Conservation (phyloP, 768 basidiomycete species). For the Collybia sordida region DNA sequence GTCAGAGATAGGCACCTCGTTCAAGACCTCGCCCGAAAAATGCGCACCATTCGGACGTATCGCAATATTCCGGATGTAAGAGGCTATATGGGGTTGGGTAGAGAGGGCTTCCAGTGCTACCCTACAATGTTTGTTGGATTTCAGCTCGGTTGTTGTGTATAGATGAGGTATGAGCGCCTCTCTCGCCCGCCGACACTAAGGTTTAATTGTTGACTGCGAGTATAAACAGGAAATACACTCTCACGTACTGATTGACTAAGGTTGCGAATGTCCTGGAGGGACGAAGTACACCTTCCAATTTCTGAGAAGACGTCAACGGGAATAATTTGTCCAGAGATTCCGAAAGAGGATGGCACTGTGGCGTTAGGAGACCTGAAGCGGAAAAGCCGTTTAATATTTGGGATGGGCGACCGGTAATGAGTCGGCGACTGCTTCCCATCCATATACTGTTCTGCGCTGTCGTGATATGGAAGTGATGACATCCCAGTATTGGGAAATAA, state of each 20-base stretch:
- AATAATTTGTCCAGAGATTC: constrained; percentile 8
- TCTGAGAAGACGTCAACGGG: constrained; percentile 22
- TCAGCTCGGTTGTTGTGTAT: constrained; percentile 32
- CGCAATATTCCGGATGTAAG: constrained; percentile 24
- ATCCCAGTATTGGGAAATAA: background rate
- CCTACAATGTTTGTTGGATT: constrained; percentile 32
- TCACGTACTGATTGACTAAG: constrained; percentile 25
- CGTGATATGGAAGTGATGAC: background rate
- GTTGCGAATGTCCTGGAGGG: constrained; percentile 25
- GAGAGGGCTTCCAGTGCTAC: constrained; percentile 47
- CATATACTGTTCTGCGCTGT: constrained; percentile 3
- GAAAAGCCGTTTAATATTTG: constrained; percentile 19
- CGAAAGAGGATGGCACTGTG: background rate
- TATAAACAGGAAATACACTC: background rate
- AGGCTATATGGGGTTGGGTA: constrained; percentile 25
- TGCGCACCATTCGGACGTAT: constrained; percentile 33
- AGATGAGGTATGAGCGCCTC: constrained; percentile 25
- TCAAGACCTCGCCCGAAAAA: constrained; percentile 27
- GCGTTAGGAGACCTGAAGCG: constrained; percentile 4
- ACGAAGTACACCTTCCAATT: constrained; percentile 22
- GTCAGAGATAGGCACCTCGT: constrained; percentile 28
- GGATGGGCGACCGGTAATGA: constrained; percentile 17
- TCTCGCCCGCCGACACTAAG: constrained; percentile 28
- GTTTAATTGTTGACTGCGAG: background rate
- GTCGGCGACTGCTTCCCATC: constrained; percentile 6